Conservation (phyloP, 2,329 filamentous ascomycete genomes). For the Elsinoe necatrix region DNA sequence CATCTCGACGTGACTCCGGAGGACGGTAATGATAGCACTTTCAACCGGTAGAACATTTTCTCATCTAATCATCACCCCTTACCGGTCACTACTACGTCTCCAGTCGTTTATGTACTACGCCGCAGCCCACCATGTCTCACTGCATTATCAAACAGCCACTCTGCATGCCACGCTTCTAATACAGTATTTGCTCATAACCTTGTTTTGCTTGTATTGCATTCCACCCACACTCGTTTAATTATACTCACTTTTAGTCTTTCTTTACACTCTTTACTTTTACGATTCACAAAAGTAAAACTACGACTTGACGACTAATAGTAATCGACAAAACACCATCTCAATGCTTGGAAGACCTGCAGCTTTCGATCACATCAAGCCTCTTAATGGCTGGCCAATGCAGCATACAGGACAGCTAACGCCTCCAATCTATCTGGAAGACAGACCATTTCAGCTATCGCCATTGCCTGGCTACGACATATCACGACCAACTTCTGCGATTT, state of each 20-base stretch:
- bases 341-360: slow-evolving; percentile 39
- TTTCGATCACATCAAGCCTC: slow-evolving; percentile 43
- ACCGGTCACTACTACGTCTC: slow-evolving; percentile 8
- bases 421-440: slow-evolving; percentile 39
- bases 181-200: slow-evolving; percentile 6
- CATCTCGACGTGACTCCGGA: not conserved
- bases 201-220: slow-evolving; percentile 15
- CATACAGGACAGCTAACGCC: slow-evolving; percentile 41
- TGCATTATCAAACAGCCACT: slow-evolving; percentile 7
- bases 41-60: slow-evolving; percentile 10
- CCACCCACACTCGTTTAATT: slow-evolving; percentile 15
- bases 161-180: slow-evolving; percentile 12
- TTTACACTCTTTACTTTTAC: slow-evolving; percentile 12
- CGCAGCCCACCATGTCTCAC: slow-evolving; percentile 7
- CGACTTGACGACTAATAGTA: slow-evolving; percentile 15
- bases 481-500: slow-evolving; percentile 46
- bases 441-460: slow-evolving; percentile 41
- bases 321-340: slow-evolving; percentile 10
- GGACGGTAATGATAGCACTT: slow-evolving; percentile 9
- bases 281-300: slow-evolving; percentile 2
- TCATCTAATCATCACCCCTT: slow-evolving; percentile 15
- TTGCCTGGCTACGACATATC: slow-evolving; percentile 44
- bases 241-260: slow-evolving; percentile 15
- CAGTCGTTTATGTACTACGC: slow-evolving; percentile 15
- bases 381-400: slow-evolving; percentile 41